A percentile compares a stretch with the other conserved stretches of the same genome.
Conservation (phyloP, 179 eudicot genomes). For the Spergularia azorica region DNA sequence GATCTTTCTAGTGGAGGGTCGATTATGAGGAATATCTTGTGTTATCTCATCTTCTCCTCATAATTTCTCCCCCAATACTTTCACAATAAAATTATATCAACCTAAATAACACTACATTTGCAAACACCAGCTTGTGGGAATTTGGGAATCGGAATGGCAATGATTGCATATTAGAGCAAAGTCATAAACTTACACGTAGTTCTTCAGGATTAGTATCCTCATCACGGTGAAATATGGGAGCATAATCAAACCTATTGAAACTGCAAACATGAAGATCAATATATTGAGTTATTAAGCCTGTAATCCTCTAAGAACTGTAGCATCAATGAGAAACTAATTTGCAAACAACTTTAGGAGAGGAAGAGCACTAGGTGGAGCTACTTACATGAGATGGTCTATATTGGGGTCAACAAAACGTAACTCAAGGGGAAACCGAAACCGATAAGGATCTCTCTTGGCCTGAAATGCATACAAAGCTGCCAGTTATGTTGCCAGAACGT, state of each 20-base stretch:
- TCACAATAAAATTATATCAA: background rate
- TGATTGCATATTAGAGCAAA: background rate
- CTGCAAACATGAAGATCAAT: constrained; percentile 56
- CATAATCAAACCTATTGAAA: constrained; percentile 82
- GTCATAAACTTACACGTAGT: constrained; percentile 59
- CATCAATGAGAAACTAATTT: background rate
- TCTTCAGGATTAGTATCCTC: constrained; percentile 88
- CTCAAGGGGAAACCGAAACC: constrained; percentile 94
- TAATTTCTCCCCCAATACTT: too few species aligned
- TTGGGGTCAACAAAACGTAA: constrained; percentile 95
- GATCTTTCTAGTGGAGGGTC: too few species aligned
- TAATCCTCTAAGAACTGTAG: background rate
- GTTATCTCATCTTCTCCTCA: too few species aligned
- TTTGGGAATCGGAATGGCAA: too few species aligned
- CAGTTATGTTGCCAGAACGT: constrained; percentile 6
- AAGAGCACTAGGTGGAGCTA: constrained; percentile 13
- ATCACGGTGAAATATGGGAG: constrained; percentile 94
- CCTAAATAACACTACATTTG: background rate
- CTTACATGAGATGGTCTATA: constrained; percentile 92
- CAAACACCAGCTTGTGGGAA: background rate
- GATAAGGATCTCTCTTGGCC: constrained; percentile 98
- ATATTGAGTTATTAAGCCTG: constrained; percentile 11
- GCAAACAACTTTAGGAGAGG: constrained; percentile 8
- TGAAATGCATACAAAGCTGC: constrained; percentile 42
- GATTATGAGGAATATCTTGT: too few species aligned